Conservation (phyloP, 2,329 filamentous ascomycete species). For the Cladosporium sp. region DNA sequence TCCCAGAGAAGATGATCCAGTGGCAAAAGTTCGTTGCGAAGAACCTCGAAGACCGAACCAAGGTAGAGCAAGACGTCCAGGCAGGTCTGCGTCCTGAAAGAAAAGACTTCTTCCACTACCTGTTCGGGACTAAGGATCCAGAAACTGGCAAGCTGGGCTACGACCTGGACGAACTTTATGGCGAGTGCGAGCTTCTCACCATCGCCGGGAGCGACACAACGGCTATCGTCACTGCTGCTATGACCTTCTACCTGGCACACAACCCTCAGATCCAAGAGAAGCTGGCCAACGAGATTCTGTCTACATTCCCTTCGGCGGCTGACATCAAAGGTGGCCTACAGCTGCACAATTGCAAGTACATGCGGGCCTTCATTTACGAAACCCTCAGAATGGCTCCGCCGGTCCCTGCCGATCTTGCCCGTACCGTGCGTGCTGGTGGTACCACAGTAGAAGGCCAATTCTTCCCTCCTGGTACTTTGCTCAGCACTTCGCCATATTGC, state of each 20-base stretch:
- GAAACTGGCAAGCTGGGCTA: conserved; percentile 21
- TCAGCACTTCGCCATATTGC: conserved; percentile 27
- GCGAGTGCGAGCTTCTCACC: conserved; percentile 21
- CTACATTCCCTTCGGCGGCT: conserved; percentile 28
- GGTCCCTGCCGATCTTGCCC: conserved; percentile 29
- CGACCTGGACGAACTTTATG: conserved; percentile 16
- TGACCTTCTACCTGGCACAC: conserved; percentile 31
- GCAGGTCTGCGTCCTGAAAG: conserved; percentile 26
- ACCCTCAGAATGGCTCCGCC: conserved; percentile 42
- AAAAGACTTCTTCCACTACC: conserved; percentile 26
- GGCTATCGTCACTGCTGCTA: conserved; percentile 25
- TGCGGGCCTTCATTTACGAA: conserved; percentile 44
- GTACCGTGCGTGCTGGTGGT: conserved; percentile 26
- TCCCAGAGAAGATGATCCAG: conserved; percentile 35
- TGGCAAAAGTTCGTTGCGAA: conserved; percentile 41
- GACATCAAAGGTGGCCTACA: conserved; percentile 25
- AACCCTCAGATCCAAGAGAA: conserved; percentile 25
- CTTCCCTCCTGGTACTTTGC: conserved; percentile 21
- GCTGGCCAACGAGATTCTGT: conserved; percentile 27
- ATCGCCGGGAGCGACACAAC: conserved; percentile 27
- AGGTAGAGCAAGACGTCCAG: conserved; percentile 20
- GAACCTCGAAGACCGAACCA: conserved; percentile 40
- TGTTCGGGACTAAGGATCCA: conserved; percentile 21
- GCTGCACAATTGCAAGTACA: conserved; percentile 35
- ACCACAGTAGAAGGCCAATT: conserved; percentile 30